Evolutionary conservation across 768 basidiomycete species (phyloP), one percentile per base, ranked within the genome.

Genomic region (Hirschioporus abietinus): DNA sequence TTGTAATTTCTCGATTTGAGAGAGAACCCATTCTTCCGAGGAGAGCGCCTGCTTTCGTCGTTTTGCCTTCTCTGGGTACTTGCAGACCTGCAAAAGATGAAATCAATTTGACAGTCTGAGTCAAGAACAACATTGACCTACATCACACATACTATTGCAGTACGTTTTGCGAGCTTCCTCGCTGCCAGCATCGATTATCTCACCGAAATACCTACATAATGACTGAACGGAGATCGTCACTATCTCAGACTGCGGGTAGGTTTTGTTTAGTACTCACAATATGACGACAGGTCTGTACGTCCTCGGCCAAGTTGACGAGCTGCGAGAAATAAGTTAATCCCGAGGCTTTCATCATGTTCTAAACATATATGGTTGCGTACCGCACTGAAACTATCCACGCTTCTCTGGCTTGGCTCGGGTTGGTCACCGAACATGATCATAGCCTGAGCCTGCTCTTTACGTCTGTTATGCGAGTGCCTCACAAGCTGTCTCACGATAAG

Each of bases 91-190:
- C 17, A 61, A 4, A 17, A 12, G 25, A 20, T 30, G 36, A 10
- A 65, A 57, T 65, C 15, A 59, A 34, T 10, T 35, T 24, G n/a
- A 35, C 61, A 36, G 20, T 24, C 12, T 24, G 35, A 25, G 18
- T 26, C 7, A 27, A 24, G 1, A n/a, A 24, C 0, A 57, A 5
- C 64, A 36, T 18, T 71, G 0, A 75, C 87, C 26, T 71, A 92
- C 92, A 73, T 95, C 93, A 71, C 93, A 95, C 91, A 93, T 93
- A 61, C 81, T 79, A 64, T 88, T 76, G 70, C 93, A 95, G 70
- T 90, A 86, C 4, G 72, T 71, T 65, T 80, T 81, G 64, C 83
- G 74, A 12, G 79, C 66, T 7, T 78, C 79, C 9, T 78, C 70
- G 69, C 89, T 81, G 12, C 72, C 74, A 7, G 76, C 71, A 68